Evolutionary conservation across 257 asterid species (phyloP), one percentile per base, ranked within the genome.

Genomic region (Craterostigma plantagineum): DNA sequence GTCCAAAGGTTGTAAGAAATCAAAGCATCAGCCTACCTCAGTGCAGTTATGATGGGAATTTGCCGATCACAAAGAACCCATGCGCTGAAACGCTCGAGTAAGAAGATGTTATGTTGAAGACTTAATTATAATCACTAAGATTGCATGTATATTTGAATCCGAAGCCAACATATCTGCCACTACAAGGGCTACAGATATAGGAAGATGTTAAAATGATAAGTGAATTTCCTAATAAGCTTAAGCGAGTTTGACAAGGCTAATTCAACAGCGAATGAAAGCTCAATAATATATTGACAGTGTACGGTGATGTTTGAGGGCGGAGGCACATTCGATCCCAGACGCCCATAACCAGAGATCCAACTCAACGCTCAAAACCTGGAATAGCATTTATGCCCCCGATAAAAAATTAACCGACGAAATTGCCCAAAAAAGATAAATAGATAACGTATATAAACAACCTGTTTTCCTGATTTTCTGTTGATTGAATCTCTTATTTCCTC

Each of bases 281-380:
- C 70, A 83, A 54, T 83, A 77, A 52, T 79, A 79, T 51, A 79
- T 69, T 35, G 92, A 79, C 49, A 90, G 92, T 1, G 99, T 79
- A 16, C 87, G 81, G 51, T 83, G 95, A 64, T 83, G 87, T 43
- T 69, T 83, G 53, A 90, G 92, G 47, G 94, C 30, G 2, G 30
- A 72, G 9, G 77, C 68, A 43, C 73, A 61, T 36, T 60, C 59
- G 27, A 81, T 43, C 12, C 94, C 99, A 36, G 72, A 72, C 27
- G 98, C 77, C 94, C 94, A 79, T 38, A 90, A 59, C 96, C 94
- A 90, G 34, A 90, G 91, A 73, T 90, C 95, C 78, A 83, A 65
- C 61, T 90, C 95, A 60, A 72, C 92, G 47, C 99, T 90, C 66
- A 77, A 57, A 55, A 87, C 91, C 98, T 87, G 90, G 49, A 67